These are phyloP conservation scores for Tolypocladium inflatum DNA, from an alignment of 2,329 filamentous ascomycete species.

Conservation along the genomic window DNA sequence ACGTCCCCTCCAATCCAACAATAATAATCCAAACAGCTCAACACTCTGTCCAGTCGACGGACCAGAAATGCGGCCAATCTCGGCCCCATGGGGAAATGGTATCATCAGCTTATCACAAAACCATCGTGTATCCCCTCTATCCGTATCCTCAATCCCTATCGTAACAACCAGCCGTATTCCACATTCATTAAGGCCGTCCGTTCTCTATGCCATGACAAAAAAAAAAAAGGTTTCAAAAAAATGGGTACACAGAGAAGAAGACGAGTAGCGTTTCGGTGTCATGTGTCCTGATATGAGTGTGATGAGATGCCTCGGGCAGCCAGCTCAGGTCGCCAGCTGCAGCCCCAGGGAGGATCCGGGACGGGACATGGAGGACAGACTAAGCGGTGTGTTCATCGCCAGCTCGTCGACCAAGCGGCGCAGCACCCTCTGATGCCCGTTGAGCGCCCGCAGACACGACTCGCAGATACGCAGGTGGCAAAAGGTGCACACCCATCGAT, in stretches of 20 bases:
- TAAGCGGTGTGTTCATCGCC: slow-evolving; percentile 8
- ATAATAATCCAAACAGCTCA: not conserved
- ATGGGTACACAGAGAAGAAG: not conserved
- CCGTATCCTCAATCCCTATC: not conserved
- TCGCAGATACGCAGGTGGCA: slow-evolving; percentile 44
- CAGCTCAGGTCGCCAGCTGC: slow-evolving; percentile 4
- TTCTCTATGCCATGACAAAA: not conserved
- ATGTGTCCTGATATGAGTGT: not conserved
- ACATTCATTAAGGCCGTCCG: not conserved
- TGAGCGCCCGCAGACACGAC: slow-evolving; percentile 32
- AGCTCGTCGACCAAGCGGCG: slow-evolving; percentile 26
- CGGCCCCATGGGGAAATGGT: not conserved
- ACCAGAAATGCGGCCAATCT: not conserved
- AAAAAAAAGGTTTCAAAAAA: not conserved
- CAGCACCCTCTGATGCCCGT: slow-evolving; percentile 32
- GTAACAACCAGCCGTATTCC: not conserved
- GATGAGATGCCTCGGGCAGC: not conserved
- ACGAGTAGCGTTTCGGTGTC: not conserved
- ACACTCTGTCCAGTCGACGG: not conserved
- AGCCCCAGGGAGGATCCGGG: slow-evolving; percentile 11
- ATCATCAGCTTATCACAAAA: not conserved
- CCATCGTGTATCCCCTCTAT: not conserved
- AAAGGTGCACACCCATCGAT: slow-evolving; percentile 38
- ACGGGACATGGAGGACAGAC: slow-evolving; percentile 9
- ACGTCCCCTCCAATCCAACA: not conserved